phyloP scores from a whole-genome alignment of 495 filamentous ascomycete species.

The Penicillium paxilli region DNA sequence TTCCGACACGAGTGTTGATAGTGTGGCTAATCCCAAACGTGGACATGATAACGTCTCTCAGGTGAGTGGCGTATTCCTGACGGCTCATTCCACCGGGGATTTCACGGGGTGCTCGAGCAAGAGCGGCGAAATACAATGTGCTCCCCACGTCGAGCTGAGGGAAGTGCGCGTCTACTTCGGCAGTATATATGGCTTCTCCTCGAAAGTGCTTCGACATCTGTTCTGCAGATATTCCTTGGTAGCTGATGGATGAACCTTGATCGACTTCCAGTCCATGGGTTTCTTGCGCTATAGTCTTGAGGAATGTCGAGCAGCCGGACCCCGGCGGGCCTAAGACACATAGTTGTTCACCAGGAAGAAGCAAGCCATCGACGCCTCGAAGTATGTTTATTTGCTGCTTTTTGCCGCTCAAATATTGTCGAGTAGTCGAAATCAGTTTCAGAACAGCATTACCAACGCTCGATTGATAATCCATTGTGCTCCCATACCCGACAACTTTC shows the following conservation, averaged over 20 bases:
- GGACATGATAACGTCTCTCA: constrained; percentile 76
- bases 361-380: constrained; percentile 74
- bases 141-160: constrained; percentile 76
- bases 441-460: constrained; percentile 65
- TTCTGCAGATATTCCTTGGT: constrained; percentile 57
- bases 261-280: constrained; percentile 71
- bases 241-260: constrained; percentile 66
- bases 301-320: constrained; percentile 73
- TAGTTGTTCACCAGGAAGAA: constrained; percentile 77
- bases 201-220: constrained; percentile 66
- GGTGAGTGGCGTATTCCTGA: constrained; percentile 59
- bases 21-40: constrained; percentile 77
- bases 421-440: constrained; percentile 44
- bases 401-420: constrained; percentile 49
- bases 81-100: constrained; percentile 56
- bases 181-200: constrained; percentile 79
- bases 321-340: constrained; percentile 78
- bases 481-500: constrained; percentile 73
- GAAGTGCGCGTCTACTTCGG: constrained; percentile 79
- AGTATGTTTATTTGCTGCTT: constrained; percentile 71
- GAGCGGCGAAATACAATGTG: constrained; percentile 75
- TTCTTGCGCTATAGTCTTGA: constrained; percentile 78
- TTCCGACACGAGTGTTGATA: constrained; percentile 73
- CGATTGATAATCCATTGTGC: constrained; percentile 74
- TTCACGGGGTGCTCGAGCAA: constrained; percentile 62